phyloP scores from a whole-genome alignment of 108 stramenopile species.

The Nitzschia putrida region DNA sequence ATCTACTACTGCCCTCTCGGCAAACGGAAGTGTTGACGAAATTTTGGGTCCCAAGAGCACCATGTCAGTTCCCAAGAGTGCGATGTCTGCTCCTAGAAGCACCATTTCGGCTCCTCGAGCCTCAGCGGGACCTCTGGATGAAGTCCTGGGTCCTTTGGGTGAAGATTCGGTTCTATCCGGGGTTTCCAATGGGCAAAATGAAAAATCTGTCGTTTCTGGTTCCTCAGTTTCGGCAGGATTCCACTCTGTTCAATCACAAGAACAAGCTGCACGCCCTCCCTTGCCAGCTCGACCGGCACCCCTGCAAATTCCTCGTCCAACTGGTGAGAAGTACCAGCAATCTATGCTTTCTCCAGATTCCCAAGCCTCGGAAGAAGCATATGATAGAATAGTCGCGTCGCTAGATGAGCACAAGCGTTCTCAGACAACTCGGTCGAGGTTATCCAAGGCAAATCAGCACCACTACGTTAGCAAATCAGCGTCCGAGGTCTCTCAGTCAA shows the following conservation, averaged over 20 bases:
- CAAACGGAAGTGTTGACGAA: conserved; percentile 6
- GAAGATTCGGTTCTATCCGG: not conserved
- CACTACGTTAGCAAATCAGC: not conserved
- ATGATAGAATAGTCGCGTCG: conserved; percentile 3
- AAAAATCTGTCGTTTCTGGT: conserved; percentile 9
- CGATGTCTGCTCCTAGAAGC: not conserved
- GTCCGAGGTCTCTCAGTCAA: conserved; percentile 1
- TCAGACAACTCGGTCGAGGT: not conserved
- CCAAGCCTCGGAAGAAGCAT: conserved; percentile 5
- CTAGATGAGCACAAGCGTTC: conserved; percentile 5
- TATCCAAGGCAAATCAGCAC: not conserved
- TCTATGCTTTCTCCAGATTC: not conserved
- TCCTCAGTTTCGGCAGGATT: conserved; percentile 2
- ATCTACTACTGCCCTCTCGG: not conserved
- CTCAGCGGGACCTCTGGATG: conserved; percentile 5
- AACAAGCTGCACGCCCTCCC: not conserved
- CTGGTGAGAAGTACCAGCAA: not conserved
- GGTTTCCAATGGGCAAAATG: conserved; percentile 5
- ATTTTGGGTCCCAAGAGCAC: conserved; percentile 27
- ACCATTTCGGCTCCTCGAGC: not conserved
- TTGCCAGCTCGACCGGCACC: not conserved
- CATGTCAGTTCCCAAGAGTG: conserved; percentile 3
- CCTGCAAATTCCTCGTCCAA: not conserved
- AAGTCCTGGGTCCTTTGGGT: conserved; percentile 11
- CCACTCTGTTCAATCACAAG: not conserved